Base-by-base conservation (phyloP, 441 rosid species). In the Macaranga tanarius region DNA sequence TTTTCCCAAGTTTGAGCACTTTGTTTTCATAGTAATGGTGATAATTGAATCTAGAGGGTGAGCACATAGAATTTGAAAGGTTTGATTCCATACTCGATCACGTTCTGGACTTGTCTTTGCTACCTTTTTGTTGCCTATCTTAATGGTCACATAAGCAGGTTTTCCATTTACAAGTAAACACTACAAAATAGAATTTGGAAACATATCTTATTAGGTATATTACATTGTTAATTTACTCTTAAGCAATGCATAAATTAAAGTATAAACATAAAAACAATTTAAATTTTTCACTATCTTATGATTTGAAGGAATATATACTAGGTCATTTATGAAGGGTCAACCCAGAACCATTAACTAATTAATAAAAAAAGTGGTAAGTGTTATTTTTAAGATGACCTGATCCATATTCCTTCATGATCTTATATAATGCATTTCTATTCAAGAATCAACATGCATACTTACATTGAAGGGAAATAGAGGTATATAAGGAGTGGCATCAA, bases 81-180 rank as follows among this genome's bases (percentile, higher is more conserved):
- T 92, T 70, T 92, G 98, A 72, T 90, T 94, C 96, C 98, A 94
- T n/a, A 88, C 73, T 5, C 96, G 86, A 78, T 84, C 91, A 2
- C 67, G 81, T 75, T 90, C 91, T 34, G 70, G 78, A 73, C 88
- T 90, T 16, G 98, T 92, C 67, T 83, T 84, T 17, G 92, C 97
- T 5, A 90, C 88, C 73, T 84, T 90, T 69, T 81, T 80, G 9
- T 89, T 71, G 77, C 86, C 87, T 50, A 94, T 75, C 78, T 84
- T 86, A 71, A 94, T 80, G 9, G 93, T 92, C 79, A 92, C 95
- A 75, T 86, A 85, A 57, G 88, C 68, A 10, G 97, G 74, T 79
- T 77, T 90, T 65, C 90, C 89, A 66, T 82, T 75, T 42, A 71
- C 63, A 67, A 62, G 59, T 69, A 89, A 15, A 67, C 92, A 94